phyloP scores from a whole-genome alignment of 306 rosid genomes.

The Medicago lupulina region DNA sequence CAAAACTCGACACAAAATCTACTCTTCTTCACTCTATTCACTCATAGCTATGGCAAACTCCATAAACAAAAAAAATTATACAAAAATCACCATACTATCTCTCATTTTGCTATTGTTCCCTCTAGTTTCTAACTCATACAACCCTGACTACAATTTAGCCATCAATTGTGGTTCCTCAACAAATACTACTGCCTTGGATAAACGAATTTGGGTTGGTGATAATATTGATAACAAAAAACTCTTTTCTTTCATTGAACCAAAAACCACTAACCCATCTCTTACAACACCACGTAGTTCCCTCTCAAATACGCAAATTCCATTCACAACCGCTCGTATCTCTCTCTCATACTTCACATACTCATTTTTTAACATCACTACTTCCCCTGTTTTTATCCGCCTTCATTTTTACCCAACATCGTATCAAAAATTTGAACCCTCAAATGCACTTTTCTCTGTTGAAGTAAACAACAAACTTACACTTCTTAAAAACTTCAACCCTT shows the following conservation, averaged over 20 bases:
- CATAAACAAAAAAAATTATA: background rate
- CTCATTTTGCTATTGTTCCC: background rate
- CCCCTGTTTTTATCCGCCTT: background rate
- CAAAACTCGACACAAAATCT: too few species aligned
- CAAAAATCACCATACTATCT: background rate
- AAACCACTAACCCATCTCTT: background rate
- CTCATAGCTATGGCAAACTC: background rate
- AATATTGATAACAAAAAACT: background rate
- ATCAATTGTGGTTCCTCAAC: slow-evolving; percentile 7
- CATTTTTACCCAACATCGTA: too few species aligned
- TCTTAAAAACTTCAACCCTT: too few species aligned
- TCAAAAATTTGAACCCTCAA: too few species aligned
- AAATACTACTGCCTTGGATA: too few species aligned
- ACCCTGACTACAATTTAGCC: background rate
- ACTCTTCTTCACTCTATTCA: too few species aligned
- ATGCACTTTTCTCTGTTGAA: too few species aligned
- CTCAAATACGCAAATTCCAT: background rate
- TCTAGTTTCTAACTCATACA: background rate
- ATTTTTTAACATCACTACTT: background rate
- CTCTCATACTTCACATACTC: slow-evolving; percentile 31
- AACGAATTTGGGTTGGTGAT: background rate
- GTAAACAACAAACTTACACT: too few species aligned
- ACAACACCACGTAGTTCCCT: background rate
- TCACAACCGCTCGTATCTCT: slow-evolving; percentile 15
- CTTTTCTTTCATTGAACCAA: background rate